Evolutionary conservation across 2,329 filamentous ascomycete species (phyloP).

Genomic region (Rhinocladiella similis): DNA sequence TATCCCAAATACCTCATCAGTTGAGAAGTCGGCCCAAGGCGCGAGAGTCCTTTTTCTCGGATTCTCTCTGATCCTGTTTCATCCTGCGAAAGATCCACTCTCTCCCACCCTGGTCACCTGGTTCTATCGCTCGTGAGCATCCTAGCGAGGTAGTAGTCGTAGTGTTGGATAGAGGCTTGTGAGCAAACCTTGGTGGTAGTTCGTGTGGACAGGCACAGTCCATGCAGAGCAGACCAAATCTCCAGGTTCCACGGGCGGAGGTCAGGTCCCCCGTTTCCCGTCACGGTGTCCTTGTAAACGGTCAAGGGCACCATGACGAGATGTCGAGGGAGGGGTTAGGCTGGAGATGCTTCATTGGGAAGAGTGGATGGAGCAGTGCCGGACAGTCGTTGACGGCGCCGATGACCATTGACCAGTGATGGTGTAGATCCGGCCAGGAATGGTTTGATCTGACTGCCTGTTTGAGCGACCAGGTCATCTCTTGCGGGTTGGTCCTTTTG

Average conservation of each 20-base stretch:
- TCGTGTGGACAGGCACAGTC: not conserved
- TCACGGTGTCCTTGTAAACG: not conserved
- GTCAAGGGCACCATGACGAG: not conserved
- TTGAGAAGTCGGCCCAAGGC: too few relatives aligned
- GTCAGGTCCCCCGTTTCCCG: not conserved
- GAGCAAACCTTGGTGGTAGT: not conserved
- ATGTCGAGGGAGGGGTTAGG: constrained; percentile 11
- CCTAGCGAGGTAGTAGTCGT: constrained; percentile 5
- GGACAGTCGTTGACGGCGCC: not conserved
- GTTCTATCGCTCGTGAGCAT: not conserved
- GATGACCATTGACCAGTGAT: constrained; percentile 2
- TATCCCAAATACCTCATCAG: not conserved
- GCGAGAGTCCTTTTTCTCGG: too few relatives aligned
- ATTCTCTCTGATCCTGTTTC: not conserved
- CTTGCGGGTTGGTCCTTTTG: constrained; percentile 11
- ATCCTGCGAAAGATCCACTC: not conserved
- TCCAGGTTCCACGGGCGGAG: not conserved
- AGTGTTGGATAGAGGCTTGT: not conserved
- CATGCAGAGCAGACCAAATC: not conserved
- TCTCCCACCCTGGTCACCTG: not conserved
- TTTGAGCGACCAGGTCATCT: constrained; percentile 9
- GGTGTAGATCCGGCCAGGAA: not conserved
- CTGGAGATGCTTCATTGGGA: constrained; percentile 25
- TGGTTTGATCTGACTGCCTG: constrained; percentile 3
- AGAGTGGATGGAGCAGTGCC: constrained; percentile 2